Percentiles rank a stretch among this genome's conserved stretches.
Conservation (phyloP, 2,329 filamentous ascomycete species). For the Aspergillus arachidicola region DNA sequence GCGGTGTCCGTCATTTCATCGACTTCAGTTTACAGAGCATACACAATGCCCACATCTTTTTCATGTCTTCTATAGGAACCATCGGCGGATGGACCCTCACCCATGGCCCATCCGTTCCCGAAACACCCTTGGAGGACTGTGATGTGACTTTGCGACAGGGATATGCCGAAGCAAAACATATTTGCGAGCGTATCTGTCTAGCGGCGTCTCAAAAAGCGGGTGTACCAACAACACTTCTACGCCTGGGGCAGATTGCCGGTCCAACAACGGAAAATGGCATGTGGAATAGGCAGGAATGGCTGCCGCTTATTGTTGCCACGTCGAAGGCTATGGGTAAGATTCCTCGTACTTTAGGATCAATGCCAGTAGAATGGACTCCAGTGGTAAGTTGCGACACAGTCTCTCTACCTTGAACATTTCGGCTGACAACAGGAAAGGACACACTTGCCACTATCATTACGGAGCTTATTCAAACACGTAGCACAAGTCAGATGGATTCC, state of each 20-base stretch:
- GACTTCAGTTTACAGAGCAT: conserved; percentile 23
- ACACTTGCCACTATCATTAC: conserved; percentile 47
- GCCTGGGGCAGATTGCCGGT: conserved; percentile 39
- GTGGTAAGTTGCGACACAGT: conserved; percentile 34
- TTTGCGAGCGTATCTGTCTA: conserved; percentile 49
- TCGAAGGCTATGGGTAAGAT: conserved; percentile 53
- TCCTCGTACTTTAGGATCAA: conserved; percentile 48
- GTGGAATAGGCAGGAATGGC: conserved; percentile 62
- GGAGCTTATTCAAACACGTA: conserved; percentile 44
- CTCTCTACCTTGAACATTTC: not conserved
- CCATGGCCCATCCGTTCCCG: conserved; percentile 28
- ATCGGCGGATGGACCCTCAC: conserved; percentile 21
- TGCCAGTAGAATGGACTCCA: conserved; percentile 58
- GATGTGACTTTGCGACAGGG: conserved; percentile 35
- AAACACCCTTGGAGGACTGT: conserved; percentile 21
- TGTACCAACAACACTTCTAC: conserved; percentile 25
- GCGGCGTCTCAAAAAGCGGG: conserved; percentile 22
- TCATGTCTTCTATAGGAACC: conserved; percentile 32
- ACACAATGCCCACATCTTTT: conserved; percentile 26
- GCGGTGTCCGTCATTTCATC: conserved; percentile 28
- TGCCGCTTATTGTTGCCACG: conserved; percentile 52
- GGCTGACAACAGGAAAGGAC: conserved; percentile 23
- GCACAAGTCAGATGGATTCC: conserved; percentile 22
- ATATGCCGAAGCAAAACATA: conserved; percentile 36
- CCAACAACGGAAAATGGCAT: conserved; percentile 6